Base-by-base conservation (phyloP, 352 stramenopile genomes). In the Globisporangium abappressorium region DNA sequence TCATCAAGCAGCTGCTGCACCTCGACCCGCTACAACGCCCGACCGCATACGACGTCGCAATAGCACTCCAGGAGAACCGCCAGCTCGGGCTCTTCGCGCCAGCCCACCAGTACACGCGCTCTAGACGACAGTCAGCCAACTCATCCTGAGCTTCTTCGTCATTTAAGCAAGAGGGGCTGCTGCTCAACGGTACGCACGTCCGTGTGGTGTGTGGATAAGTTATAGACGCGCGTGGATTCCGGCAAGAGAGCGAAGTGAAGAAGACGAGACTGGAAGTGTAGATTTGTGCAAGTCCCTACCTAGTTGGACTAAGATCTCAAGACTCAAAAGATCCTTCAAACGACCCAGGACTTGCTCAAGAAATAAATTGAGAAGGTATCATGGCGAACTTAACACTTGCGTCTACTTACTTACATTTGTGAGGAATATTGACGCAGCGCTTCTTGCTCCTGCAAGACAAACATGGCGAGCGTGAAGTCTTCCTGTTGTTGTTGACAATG, bases 1-100 rank as follows among this genome's bases (percentile, higher is more conserved):
- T 92, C 60, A 89, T 94, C 70, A 90, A 93, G 71, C 74, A 87
- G 62, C 70, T 94, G 65, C 79, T 94, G 28, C 83, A 93, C 63
- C 69, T 87, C 57, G 83, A 94, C 38, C 86, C 86, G 34, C 74
- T 80, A 34, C 72, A 78, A 43, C 84, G 86, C 1, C 83, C 86
- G 6, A 91, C 83, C 8, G 84, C 86, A 18, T 92, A 87, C 66
- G 81, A 94, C 57, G 84, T 94, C 1, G 82, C 82, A 15, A 80
- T 89, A 24, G 84, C 83, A 15, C 69, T 94, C 7, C 76, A 86
- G 57, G 79, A 93, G 66, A 90, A 92, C 34, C 72, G 77, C 2
- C 72, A 88, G 65, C 71, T 87, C 8, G 68, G 82, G 14, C 72
- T 91, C 3, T 90, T 90, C n/a, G 68, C 79, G 8, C 75, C 74